phyloP scores from a whole-genome alignment of 2,329 filamentous ascomycete species.

The Epichloe scottii region DNA sequence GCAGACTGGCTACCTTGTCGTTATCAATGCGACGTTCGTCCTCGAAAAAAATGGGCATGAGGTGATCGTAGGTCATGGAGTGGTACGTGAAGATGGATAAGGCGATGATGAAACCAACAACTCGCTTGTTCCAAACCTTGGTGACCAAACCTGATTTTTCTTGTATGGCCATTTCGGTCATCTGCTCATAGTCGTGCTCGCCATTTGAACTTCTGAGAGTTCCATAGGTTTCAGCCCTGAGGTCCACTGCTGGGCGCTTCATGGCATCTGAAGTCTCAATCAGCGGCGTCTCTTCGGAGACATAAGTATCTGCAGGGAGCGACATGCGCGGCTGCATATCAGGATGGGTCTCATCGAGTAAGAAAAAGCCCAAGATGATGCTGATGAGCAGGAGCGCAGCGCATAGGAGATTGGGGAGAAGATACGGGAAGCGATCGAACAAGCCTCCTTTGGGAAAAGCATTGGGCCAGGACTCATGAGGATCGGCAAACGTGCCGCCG shows the following conservation, averaged over 20 bases:
- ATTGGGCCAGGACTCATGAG: slow-evolving; percentile 59
- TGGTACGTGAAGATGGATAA: slow-evolving; percentile 89
- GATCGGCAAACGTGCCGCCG: slow-evolving; percentile 75
- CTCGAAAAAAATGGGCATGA: slow-evolving; percentile 87
- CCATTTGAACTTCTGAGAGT: slow-evolving; percentile 43
- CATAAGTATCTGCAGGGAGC: slow-evolving; percentile 35
- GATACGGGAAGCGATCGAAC: slow-evolving; percentile 71
- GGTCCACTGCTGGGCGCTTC: slow-evolving; percentile 58
- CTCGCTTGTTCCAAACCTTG: slow-evolving; percentile 43
- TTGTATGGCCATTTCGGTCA: slow-evolving; percentile 14
- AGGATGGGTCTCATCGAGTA: slow-evolving; percentile 82
- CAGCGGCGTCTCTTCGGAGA: slow-evolving; percentile 59
- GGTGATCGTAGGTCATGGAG: slow-evolving; percentile 87
- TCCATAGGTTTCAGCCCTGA: slow-evolving; percentile 69
- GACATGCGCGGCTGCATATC: slow-evolving; percentile 51
- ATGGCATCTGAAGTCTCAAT: slow-evolving; percentile 63
- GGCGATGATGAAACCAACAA: slow-evolving; percentile 67
- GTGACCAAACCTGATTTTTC: slow-evolving; percentile 22
- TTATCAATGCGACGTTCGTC: slow-evolving; percentile 45
- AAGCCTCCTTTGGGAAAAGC: slow-evolving; percentile 54
- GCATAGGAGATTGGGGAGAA: slow-evolving; percentile 82
- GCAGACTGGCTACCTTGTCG: slow-evolving; percentile 16
- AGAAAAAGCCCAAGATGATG: slow-evolving; percentile 66
- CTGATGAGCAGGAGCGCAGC: slow-evolving; percentile 63
- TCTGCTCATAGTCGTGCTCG: slow-evolving; percentile 31